Conservation (phyloP, 169 alveolate species). For the Perkinsus chesapeaki region DNA sequence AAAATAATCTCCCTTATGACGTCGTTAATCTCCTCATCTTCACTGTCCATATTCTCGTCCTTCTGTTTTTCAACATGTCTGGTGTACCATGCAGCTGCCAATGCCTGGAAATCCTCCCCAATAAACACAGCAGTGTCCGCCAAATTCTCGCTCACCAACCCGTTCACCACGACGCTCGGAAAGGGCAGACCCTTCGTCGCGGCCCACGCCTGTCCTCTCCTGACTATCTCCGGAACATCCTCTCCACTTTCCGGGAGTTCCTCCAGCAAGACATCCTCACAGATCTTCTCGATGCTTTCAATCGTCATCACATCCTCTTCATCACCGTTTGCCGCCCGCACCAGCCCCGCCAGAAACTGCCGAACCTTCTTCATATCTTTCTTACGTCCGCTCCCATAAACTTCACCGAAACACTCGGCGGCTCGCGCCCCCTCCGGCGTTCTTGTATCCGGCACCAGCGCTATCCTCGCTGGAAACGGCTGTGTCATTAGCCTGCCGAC, state of each 20-base stretch:
- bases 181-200: background rate
- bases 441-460: background rate
- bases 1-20: background rate
- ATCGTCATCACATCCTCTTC: background rate
- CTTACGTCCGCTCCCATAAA: background rate
- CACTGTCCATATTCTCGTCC: background rate
- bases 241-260: background rate
- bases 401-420: background rate
- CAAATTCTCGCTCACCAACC: background rate
- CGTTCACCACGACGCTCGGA: background rate
- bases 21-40: background rate
- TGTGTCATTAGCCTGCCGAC: background rate
- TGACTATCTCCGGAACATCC: background rate
- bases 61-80: background rate
- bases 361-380: background rate
- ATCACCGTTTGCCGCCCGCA: background rate
- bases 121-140: background rate
- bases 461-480: background rate
- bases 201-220: background rate
- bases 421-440: background rate
- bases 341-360: background rate
- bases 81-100: background rate
- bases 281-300: background rate
- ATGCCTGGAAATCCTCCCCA: background rate
- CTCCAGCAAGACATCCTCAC: background rate